Base-by-base conservation (phyloP, 2,329 filamentous ascomycete genomes). In the Macroventuria anomochaeta region DNA sequence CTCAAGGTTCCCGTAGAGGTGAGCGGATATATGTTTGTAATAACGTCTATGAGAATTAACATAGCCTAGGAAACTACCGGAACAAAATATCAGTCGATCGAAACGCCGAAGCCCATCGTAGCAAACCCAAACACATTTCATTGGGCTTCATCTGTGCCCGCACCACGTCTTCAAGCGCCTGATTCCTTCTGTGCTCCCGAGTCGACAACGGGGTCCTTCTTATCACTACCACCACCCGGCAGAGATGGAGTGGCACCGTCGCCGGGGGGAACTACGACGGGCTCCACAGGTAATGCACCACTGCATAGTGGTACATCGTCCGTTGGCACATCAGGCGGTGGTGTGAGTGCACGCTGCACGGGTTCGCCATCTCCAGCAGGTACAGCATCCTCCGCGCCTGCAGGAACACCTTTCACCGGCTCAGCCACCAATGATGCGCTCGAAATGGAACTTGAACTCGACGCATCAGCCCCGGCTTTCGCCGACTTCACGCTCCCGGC, bases 251-350 rank as follows among this genome's bases (percentile, higher is more conserved):
- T 3, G 7, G 29, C 7, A 2, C 2, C 12, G 3, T 36, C 21
- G 2, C 4, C 12, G 17, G 23, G 10, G 7, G 12, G 6, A 11
- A n/a, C 18, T 12, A 20, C 28, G 5, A 8, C 11, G 1, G 39
- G 11, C 8, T 48, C 39, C 4, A 31, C 28, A 11, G 51, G 51
- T 13, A 54, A 34, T 6, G 39, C 51, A 12, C 51, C 51, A 7
- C 51, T 54, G 34, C 51, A 48, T 3, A 54, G 12, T 7, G 51
- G 44, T 7, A 46, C 21, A 2, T 34, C 34, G 12, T 49, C 34
- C 10, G 5, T 13, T 3, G 17, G 13, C 13, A 29, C 33, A n/a
- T 20, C 3, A 17, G 23, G n/a, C 1, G 21, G 13, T 12, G 23
- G 34, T 5, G 23, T 29, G 2, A 40, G 21, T 17, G 26, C 21